phyloP scores from a whole-genome alignment of 192 early-diverging fungal genomes.

The Coemansia sp. region DNA sequence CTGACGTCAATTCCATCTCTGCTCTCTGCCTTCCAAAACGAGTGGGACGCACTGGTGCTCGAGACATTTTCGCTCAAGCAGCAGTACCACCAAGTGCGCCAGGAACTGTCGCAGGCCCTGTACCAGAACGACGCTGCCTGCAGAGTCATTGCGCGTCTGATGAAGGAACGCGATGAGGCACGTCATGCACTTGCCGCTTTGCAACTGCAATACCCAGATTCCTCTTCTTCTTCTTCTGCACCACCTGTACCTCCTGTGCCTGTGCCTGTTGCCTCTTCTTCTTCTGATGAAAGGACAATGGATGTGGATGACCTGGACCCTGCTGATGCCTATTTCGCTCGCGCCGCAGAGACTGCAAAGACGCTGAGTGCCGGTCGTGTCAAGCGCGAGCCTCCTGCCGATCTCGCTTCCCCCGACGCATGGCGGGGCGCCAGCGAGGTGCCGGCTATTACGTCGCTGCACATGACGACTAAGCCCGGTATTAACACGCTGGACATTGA shows the following conservation, averaged over 20 bases:
- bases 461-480: conserved; percentile 74
- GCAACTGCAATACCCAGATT: conserved; percentile 29
- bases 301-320: conserved; percentile 29
- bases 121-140: conserved; percentile 98
- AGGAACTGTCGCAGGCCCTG: conserved; percentile 92
- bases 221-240: too few relatives aligned
- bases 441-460: conserved; percentile 63
- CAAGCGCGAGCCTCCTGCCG: conserved; percentile 86
- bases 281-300: too few relatives aligned
- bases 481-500: conserved; percentile 65
- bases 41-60: conserved; percentile 96
- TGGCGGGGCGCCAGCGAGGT: conserved; percentile 63
- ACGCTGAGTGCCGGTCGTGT: conserved; percentile 69
- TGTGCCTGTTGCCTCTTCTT: too few relatives aligned
- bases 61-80: conserved; percentile 93
- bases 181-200: conserved; percentile 58
- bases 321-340: conserved; percentile 30
- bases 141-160: conserved; percentile 89
- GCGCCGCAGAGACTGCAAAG: conserved; percentile 46
- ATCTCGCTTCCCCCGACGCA: conserved; percentile 67
- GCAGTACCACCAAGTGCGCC: conserved; percentile 87
- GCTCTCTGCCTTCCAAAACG: conserved; percentile 88
- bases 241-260: too few relatives aligned
- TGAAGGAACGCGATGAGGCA: conserved; percentile 91
- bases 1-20: conserved; percentile 92